These are phyloP conservation scores for Juncus effusus DNA, from an alignment of 176 grass and related monocot genomes.

Conservation along the genomic window DNA sequence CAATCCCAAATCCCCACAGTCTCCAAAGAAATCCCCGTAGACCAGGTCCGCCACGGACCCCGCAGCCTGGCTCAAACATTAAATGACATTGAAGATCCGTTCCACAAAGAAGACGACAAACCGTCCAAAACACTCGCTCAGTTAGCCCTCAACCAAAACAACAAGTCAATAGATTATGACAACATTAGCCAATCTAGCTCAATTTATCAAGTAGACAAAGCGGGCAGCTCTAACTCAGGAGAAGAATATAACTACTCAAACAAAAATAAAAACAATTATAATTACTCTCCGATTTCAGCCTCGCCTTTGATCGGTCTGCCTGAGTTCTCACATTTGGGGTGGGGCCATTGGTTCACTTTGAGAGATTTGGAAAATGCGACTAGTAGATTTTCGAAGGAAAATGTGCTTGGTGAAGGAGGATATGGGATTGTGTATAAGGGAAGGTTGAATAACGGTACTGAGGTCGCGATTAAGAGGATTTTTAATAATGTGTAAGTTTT, in stretches of 20 bases:
- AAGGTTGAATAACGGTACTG: slow-evolving; percentile 75
- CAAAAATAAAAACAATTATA: slow-evolving; percentile 38
- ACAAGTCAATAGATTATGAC: slow-evolving; percentile 73
- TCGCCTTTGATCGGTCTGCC: slow-evolving; percentile 89
- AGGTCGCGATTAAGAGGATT: slow-evolving; percentile 91
- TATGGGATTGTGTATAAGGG: slow-evolving; percentile 90
- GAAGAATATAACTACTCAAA: slow-evolving; percentile 61
- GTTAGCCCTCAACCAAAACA: slow-evolving; percentile 28
- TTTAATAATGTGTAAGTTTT: slow-evolving; percentile 89
- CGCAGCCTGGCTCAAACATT: slow-evolving; percentile 74
- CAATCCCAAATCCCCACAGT: slow-evolving; percentile 85
- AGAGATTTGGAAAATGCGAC: slow-evolving; percentile 83
- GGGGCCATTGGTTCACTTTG: slow-evolving; percentile 98
- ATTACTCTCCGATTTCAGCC: slow-evolving; percentile 52
- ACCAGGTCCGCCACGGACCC: slow-evolving; percentile 44
- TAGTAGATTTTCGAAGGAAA: slow-evolving; percentile 84
- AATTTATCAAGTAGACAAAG: slow-evolving; percentile 61
- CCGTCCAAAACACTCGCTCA: slow-evolving; percentile 44
- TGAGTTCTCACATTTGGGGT: slow-evolving; percentile 93
- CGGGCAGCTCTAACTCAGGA: slow-evolving; percentile 66
- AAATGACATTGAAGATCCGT: slow-evolving; percentile 45
- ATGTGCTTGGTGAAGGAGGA: slow-evolving; percentile 93
- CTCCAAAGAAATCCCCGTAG: slow-evolving; percentile 93
- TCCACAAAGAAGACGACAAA: slow-evolving; percentile 43
- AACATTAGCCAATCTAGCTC: slow-evolving; percentile 93